Evolutionary conservation across 2,329 filamentous ascomycete genomes (phyloP).

Genomic region (Hymenoscyphus albidus): DNA sequence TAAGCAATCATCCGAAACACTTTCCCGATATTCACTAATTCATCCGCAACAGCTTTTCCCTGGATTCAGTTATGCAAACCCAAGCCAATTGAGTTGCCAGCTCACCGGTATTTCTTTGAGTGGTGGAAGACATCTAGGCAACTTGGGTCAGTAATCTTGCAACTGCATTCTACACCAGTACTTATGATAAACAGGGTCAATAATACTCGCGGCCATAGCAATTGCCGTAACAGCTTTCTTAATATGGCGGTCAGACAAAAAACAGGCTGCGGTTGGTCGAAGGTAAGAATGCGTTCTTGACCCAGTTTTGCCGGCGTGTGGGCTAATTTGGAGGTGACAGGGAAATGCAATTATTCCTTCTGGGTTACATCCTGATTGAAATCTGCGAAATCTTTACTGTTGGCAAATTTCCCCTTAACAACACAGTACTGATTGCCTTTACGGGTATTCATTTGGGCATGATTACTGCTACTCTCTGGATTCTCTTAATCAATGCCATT

Average conservation of each 20-base stretch:
- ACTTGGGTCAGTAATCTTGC: slow-evolving; percentile 62
- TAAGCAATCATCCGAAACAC: slow-evolving; percentile 44
- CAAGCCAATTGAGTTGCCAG: slow-evolving; percentile 58
- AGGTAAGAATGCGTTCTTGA: slow-evolving; percentile 52
- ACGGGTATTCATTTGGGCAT: slow-evolving; percentile 85
- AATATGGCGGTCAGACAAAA: slow-evolving; percentile 76
- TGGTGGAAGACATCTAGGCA: slow-evolving; percentile 64
- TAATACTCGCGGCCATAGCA: slow-evolving; percentile 74
- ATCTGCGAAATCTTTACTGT: slow-evolving; percentile 97
- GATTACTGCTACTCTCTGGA: slow-evolving; percentile 84
- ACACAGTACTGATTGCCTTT: slow-evolving; percentile 72
- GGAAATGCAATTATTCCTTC: slow-evolving; percentile 93
- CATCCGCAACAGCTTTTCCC: slow-evolving; percentile 56
- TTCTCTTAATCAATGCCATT: slow-evolving; percentile 84
- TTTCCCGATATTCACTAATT: neutral
- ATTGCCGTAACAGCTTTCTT: slow-evolving; percentile 66
- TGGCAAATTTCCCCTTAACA: slow-evolving; percentile 76
- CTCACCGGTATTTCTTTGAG: slow-evolving; percentile 72
- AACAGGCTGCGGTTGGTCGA: slow-evolving; percentile 89
- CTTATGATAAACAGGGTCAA: slow-evolving; percentile 63
- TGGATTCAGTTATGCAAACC: slow-evolving; percentile 27
- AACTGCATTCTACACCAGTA: slow-evolving; percentile 11
- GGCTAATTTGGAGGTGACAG: slow-evolving; percentile 43
- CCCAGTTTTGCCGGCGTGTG: neutral
- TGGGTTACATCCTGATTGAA: slow-evolving; percentile 79